A percentile compares a stretch with the other conserved stretches of the same genome.
These are phyloP conservation scores for Leccinum griseonigrum DNA, from an alignment of 1,284 basidiomycete genomes.

Conservation along the genomic window DNA sequence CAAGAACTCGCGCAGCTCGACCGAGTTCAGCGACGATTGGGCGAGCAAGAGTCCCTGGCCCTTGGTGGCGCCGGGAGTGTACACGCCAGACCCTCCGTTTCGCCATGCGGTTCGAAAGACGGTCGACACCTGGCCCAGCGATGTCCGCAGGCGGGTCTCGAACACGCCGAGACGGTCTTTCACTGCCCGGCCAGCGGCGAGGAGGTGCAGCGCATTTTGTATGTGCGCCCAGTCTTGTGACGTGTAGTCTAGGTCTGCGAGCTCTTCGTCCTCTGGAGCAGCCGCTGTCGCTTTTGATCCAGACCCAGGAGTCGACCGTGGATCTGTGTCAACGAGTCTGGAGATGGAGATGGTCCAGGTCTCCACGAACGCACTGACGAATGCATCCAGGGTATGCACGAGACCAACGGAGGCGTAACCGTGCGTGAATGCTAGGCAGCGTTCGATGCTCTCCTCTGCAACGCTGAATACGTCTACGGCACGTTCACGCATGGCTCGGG, in stretches of 20 bases:
- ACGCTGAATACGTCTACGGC: constrained; percentile 68
- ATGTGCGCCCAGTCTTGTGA: constrained; percentile 85
- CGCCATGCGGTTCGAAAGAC: constrained; percentile 52
- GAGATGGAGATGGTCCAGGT: constrained; percentile 55
- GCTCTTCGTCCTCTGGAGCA: constrained; percentile 43
- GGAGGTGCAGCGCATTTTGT: constrained; percentile 77
- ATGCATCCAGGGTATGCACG: constrained; percentile 68
- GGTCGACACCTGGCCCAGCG: constrained; percentile 57
- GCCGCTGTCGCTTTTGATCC: constrained; percentile 25
- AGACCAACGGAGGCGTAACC: constrained; percentile 80
- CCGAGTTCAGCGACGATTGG: constrained; percentile 80
- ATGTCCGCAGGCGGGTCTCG: constrained; percentile 63
- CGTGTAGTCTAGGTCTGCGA: constrained; percentile 82
- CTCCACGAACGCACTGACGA: constrained; percentile 66
- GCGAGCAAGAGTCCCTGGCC: constrained; percentile 74
- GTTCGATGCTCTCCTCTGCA: constrained; percentile 76
- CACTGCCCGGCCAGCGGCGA: constrained; percentile 73
- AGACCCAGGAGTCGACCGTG: constrained; percentile 5
- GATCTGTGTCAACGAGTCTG: constrained; percentile 32
- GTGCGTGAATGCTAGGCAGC: constrained; percentile 81
- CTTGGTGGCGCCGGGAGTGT: constrained; percentile 59
- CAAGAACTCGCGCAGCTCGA: constrained; percentile 68
- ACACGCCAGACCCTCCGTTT: constrained; percentile 51
- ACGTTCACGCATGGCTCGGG: constrained; percentile 69
- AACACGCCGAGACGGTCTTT: constrained; percentile 65